Evolutionary conservation across 768 basidiomycete species (phyloP), one percentile per base, ranked within the genome.

Genomic region (Lentinula edodes): DNA sequence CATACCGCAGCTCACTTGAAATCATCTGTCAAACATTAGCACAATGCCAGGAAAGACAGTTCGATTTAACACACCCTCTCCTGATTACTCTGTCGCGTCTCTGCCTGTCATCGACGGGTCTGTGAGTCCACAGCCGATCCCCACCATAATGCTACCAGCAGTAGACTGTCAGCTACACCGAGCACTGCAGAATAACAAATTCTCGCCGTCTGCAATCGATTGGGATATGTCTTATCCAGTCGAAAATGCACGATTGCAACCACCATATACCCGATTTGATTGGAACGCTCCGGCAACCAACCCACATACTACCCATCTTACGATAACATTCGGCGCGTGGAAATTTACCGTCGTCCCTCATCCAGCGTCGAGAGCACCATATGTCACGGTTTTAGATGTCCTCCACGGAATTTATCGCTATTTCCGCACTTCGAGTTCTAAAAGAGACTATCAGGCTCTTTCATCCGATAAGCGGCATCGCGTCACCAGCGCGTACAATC

Each of bases 51-150:
- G 62, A 39, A 62, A 58, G 51, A 45, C 58, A 12, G 62, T 62
- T 18, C 62, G 45, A 20, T 64, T 63, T 32, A 43, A 35, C 8
- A 69, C 68, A 1, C 66, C 68, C 10, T 68, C 67, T 9, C 67
- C 67, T 16, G 48, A 63, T 13, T 64, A 58, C 42, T 66, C 67
- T 6, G 5, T 36, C 5, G 23, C 60, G 7, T 66, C 67, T 5
- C 66, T 68, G 1, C 67, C 67, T 28, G 65, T 65, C 15, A 67
- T 66, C 45, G 60, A 50, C 35, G 68, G 68, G 23, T 64, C 65
- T 2, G 13, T 55, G 12, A 68, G 66, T 2, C 67, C 67, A 28
- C 65, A 64, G 32, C 48, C 62, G 6, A 58, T 58, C 42, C 39
- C 60, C 16, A 12, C 3, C 51, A 7, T 28, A 28, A 36, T 28